Evolutionary conservation across 139 green algal species (phyloP), one percentile per base, ranked within the genome.

Genomic region (Ostreobium quekettii): DNA sequence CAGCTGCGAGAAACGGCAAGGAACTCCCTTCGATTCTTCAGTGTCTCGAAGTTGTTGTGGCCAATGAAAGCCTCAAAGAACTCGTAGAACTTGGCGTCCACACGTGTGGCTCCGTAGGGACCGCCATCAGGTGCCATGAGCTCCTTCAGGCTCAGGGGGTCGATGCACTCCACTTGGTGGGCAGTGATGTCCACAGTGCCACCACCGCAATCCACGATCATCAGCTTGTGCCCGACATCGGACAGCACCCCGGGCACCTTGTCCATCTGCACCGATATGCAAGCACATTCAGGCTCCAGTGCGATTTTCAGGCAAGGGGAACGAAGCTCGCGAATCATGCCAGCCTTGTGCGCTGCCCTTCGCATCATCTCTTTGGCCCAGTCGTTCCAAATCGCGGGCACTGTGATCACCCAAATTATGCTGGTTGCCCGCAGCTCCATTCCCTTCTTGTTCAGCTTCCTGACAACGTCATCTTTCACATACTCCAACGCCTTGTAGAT

Each of bases 121-220:
- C 42, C 42, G 11, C 42, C 42, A 19, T 26, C 42, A 11, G 42
- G 42, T 26, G 42, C 42, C 42, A 19, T 19, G 15, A 53, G 19
- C 19, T 53, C 42, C 19, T 53, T 53, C 42, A 53, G 42, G 15
- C 19, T 53, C 42, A 53, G 19, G 42, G 42, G 42, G 15, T 11
- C 11, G 11, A 19, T 26, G 15, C 19, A 19, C 42, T 26, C 11
- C 42, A 53, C 42, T 53, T 53, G 15, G 42, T 53, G 42, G 11
- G 42, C 11, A 19, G 42, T 53, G 42, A 53, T 53, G 42, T 53
- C 42, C 42, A 53, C 11, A 11, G 42, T 53, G 15, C 42, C 42
- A 53, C 42, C 42, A 26, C 42, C 42, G 42, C 42, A 53, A 53
- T 53, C 42, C 42, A 19, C 42, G 42, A 53, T 53, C 42, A 53